phyloP scores from a whole-genome alignment of 805 yeast species.

The Lachancea mirantina region DNA sequence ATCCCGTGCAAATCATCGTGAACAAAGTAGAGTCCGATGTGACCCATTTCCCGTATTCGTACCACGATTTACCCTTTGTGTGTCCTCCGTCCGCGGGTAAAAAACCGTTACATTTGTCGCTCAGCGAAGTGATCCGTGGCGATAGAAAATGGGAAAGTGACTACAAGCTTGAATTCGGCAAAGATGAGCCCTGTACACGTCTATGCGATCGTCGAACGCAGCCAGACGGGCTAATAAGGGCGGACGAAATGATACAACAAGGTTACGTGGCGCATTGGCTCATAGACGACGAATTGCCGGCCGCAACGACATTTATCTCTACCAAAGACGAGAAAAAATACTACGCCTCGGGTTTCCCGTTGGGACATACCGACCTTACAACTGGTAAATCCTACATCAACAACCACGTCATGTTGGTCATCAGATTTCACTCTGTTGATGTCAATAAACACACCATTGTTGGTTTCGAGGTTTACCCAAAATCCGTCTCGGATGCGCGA shows the following conservation, averaged over 20 bases:
- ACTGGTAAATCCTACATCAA: slow-evolving; percentile 54
- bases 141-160: slow-evolving; percentile 74
- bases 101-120: slow-evolving; percentile 58
- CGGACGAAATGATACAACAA: slow-evolving; percentile 53
- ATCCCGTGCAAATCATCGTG: slow-evolving; percentile 59
- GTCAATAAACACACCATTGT: slow-evolving; percentile 53
- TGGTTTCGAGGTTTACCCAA: slow-evolving; percentile 87
- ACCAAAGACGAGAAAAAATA: slow-evolving; percentile 54
- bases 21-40: slow-evolving; percentile 71
- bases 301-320: slow-evolving; percentile 73
- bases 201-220: slow-evolving; percentile 60
- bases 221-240: slow-evolving; percentile 45
- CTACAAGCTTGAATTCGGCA: slow-evolving; percentile 53
- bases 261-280: slow-evolving; percentile 81
- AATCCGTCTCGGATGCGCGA: slow-evolving; percentile 55
- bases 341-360: slow-evolving; percentile 81
- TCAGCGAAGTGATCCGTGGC: slow-evolving; percentile 74
- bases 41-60: slow-evolving; percentile 68
- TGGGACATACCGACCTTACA: slow-evolving; percentile 56
- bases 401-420: slow-evolving; percentile 75
- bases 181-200: slow-evolving; percentile 58
- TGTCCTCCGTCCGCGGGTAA: slow-evolving; percentile 56
- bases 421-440: slow-evolving; percentile 56
- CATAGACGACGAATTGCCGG: slow-evolving; percentile 70
- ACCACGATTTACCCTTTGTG: slow-evolving; percentile 70